Conservation (phyloP, 768 basidiomycete species). For the Lentinula sp. region DNA sequence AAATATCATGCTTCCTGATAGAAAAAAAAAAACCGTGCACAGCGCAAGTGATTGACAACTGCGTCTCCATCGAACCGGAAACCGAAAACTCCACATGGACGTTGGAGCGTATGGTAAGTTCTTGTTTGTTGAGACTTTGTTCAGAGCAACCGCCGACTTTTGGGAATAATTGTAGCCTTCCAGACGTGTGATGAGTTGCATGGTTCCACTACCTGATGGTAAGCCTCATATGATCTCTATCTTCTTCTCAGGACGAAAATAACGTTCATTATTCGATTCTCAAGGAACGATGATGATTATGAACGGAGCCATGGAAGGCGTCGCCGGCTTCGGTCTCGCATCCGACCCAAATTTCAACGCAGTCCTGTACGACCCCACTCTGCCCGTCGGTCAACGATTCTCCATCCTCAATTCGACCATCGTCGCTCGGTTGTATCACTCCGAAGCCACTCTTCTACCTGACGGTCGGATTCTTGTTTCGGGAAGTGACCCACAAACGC, state of each 20-base stretch:
- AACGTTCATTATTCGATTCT: slow-evolving; percentile 15
- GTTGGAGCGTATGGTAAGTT: slow-evolving; percentile 67
- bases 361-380: slow-evolving; percentile 62
- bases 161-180: slow-evolving; percentile 40
- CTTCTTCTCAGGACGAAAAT: not conserved
- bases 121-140: too few relatives aligned
- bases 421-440: slow-evolving; percentile 72
- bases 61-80: slow-evolving; percentile 66
- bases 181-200: slow-evolving; percentile 70
- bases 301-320: slow-evolving; percentile 67
- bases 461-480: slow-evolving; percentile 73
- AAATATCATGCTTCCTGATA: not conserved
- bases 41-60: slow-evolving; percentile 54
- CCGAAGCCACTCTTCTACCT: slow-evolving; percentile 59
- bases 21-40: not conserved
- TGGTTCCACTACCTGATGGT: slow-evolving; percentile 53
- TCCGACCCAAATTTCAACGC: slow-evolving; percentile 57
- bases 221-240: slow-evolving; percentile 24
- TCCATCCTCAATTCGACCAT: slow-evolving; percentile 64
- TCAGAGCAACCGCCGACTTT: not conserved
- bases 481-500: slow-evolving; percentile 67
- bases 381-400: slow-evolving; percentile 53
- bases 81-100: slow-evolving; percentile 55
- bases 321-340: slow-evolving; percentile 70
- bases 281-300: slow-evolving; percentile 62